These are phyloP conservation scores for Zasmidium cellare DNA, from an alignment of 2,329 filamentous ascomycete genomes.

Conservation along the genomic window DNA sequence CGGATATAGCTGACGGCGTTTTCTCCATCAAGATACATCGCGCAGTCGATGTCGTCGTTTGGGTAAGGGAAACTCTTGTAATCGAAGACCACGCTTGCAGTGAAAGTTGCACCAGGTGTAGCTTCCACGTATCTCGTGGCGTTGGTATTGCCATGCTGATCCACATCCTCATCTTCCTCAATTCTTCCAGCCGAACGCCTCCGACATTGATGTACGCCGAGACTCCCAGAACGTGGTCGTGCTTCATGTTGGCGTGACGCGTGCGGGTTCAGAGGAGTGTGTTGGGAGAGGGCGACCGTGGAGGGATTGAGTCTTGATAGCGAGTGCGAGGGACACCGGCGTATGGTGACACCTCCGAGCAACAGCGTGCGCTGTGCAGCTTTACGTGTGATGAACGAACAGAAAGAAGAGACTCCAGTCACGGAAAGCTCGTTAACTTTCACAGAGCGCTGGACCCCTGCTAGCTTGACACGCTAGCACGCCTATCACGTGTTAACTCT, in stretches of 20 bases:
- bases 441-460: no score
- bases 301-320: no score
- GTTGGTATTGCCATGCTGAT: background rate
- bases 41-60: conserved; percentile 5
- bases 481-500: no score
- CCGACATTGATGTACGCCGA: conserved; percentile 10
- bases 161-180: conserved; percentile 9
- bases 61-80: background rate
- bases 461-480: no score
- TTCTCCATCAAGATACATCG: conserved; percentile 21
- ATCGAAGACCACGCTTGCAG: background rate
- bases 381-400: no score
- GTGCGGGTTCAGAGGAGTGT: no score
- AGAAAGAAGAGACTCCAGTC: no score
- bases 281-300: no score
- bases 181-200: conserved; percentile 13
- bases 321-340: no score
- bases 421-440: no score
- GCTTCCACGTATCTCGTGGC: conserved; percentile 21
- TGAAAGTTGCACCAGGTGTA: conserved; percentile 16
- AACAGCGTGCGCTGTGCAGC: no score
- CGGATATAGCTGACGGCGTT: background rate
- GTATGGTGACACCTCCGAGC: no score
- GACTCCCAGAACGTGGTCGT: conserved; percentile 4
- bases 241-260: conserved; percentile 11